Evolutionary conservation across 495 filamentous ascomycete species (phyloP), one percentile per base, ranked within the genome.

Genomic region (Neurospora sp.): DNA sequence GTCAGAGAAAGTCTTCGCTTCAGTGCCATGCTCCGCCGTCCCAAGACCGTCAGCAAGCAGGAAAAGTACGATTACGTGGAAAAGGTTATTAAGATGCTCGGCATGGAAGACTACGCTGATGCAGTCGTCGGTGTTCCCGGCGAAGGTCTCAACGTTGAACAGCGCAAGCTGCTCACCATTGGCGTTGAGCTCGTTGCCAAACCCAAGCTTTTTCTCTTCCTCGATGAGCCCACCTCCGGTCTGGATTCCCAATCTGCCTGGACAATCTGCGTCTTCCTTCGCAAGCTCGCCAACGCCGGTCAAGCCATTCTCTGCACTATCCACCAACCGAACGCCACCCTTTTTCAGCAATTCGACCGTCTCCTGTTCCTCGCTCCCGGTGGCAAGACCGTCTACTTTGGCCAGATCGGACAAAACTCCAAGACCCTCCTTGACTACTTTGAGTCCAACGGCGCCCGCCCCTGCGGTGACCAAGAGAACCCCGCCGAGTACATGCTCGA

Each of bases 111-210:
- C 35, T 93, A 92, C 74, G 90, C 93, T 9, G 91, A 97, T 74
- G 92, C 93, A 9, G 86, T 97, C 44, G 91, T 97, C 59, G 93
- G 93, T 75, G 87, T 93, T n/a, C 89, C 91, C 0, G 92, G 92
- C 16, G 89, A 93, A 79, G 79, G 79, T 22, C 77, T 85, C 3
- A 82, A 82, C 44, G 83, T 87, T 1, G 86, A 88, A 72, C 78
- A 88, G 75, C 81, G 83, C 79, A 83, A 93, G 85, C 71, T 90
- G 65, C 75, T 97, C 3, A 97, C 94, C 5, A 97, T 98, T 73
- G 94, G 92, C 73, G 94, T 98, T 16, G 94, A 98, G 78, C 83
- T 98, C 3, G 94, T 93, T 2, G 93, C 94, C 9, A 96, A 94
- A 76, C 95, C 94, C 0, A 89, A 88, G 70, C 85, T 94, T 0